These are phyloP conservation scores for Cerrena zonata DNA, from an alignment of 1,284 basidiomycete genomes.

Conservation along the genomic window DNA sequence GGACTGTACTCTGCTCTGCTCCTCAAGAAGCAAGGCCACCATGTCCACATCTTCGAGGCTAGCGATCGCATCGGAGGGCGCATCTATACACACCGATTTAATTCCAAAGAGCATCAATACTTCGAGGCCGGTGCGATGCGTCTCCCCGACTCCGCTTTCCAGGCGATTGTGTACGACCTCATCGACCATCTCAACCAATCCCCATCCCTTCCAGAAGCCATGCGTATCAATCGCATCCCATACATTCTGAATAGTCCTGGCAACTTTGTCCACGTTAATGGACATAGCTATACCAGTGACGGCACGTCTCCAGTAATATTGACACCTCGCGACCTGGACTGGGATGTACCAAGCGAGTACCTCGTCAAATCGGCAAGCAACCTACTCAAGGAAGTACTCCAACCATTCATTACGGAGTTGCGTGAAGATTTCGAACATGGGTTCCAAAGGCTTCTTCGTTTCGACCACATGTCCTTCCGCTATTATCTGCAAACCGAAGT, in stretches of 20 bases:
- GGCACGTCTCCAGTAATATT: neutral
- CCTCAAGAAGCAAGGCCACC: constrained; percentile 23
- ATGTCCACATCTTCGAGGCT: constrained; percentile 32
- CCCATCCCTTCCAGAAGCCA: neutral
- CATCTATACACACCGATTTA: constrained; percentile 28
- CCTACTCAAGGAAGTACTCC: neutral
- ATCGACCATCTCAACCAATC: neutral
- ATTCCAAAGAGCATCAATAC: constrained; percentile 9
- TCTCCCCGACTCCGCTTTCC: neutral
- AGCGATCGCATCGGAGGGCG: constrained; percentile 27
- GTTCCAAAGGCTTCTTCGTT: neutral
- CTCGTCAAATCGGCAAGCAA: neutral
- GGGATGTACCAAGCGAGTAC: neutral
- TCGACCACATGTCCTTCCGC: neutral
- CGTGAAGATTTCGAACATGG: neutral
- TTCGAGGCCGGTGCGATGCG: constrained; percentile 4
- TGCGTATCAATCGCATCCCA: neutral
- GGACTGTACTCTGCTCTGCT: constrained; percentile 36
- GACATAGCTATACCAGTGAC: neutral
- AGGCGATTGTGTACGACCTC: neutral
- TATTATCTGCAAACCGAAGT: neutral
- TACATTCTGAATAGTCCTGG: neutral
- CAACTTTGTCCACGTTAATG: neutral
- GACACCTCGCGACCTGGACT: neutral
- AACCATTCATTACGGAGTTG: neutral